phyloP scores from a whole-genome alignment of 306 rosid genomes.

The Citrullus colocynthis region DNA sequence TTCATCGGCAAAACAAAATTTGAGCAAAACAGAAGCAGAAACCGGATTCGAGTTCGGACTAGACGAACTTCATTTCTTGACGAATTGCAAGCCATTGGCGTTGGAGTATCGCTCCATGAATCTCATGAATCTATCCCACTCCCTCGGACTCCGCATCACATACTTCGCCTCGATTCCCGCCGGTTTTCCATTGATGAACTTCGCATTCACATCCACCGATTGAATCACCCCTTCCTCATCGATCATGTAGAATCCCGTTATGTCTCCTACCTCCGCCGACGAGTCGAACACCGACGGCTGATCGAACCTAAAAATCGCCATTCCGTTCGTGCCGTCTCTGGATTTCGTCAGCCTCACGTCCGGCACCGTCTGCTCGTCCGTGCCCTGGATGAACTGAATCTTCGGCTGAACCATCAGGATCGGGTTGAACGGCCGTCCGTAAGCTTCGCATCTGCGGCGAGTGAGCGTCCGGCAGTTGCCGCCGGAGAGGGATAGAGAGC shows the following conservation, averaged over 20 bases:
- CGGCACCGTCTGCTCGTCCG: constrained; percentile 87
- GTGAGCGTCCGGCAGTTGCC: constrained; percentile 22
- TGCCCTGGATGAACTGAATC: constrained; percentile 97
- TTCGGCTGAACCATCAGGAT: constrained; percentile 54
- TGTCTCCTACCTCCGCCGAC: constrained; percentile 90
- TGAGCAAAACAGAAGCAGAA: not conserved
- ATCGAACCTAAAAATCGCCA: constrained; percentile 85
- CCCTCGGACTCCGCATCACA: constrained; percentile 62
- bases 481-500: constrained; percentile 25
- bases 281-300: constrained; percentile 95
- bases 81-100: constrained; percentile 72
- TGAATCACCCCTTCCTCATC: constrained; percentile 94
- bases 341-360: constrained; percentile 89
- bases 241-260: constrained; percentile 91
- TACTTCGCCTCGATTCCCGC: constrained; percentile 90
- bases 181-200: constrained; percentile 87
- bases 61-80: constrained; percentile 39
- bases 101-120: constrained; percentile 96
- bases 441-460: constrained; percentile 2
- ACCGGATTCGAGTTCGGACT: not conserved
- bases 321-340: constrained; percentile 85
- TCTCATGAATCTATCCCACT: constrained; percentile 99
- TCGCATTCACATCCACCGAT: constrained; percentile 91
- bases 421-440: constrained; percentile 14
- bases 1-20: not conserved